These are phyloP conservation scores for Pezicula carpinea DNA, from an alignment of 2,329 filamentous ascomycete species.

Conservation along the genomic window DNA sequence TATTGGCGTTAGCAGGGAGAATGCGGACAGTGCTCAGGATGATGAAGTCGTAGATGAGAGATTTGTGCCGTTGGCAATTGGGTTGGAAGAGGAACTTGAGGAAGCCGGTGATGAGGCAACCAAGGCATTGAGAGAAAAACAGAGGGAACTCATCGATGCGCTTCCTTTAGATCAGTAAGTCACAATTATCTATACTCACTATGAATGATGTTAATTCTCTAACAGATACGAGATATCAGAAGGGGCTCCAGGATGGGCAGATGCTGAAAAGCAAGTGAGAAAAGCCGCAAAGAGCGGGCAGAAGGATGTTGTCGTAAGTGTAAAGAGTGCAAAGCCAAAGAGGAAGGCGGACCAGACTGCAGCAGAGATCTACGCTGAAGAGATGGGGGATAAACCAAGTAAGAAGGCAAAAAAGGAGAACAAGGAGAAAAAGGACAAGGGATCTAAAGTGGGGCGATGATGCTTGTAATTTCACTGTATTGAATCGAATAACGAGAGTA, in stretches of 20 bases:
- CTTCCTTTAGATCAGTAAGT: conserved; percentile 81
- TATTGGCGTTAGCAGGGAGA: conserved; percentile 53
- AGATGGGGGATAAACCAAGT: conserved; percentile 46
- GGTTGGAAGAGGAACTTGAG: conserved; percentile 76
- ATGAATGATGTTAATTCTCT: conserved; percentile 15
- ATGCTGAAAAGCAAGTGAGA: conserved; percentile 71
- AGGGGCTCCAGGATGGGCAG: conserved; percentile 57
- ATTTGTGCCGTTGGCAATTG: conserved; percentile 66
- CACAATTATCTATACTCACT: conserved; percentile 2
- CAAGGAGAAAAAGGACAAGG: conserved; percentile 4
- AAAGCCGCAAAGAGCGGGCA: conserved; percentile 50
- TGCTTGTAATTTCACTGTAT: conserved; percentile 2
- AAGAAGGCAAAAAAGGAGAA: conserved; percentile 49
- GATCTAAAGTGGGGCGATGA: conserved; percentile 20
- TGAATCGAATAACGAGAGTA: not conserved
- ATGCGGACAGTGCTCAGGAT: conserved; percentile 62
- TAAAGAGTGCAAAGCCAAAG: conserved; percentile 75
- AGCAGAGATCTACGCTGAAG: conserved; percentile 58
- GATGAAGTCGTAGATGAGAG: conserved; percentile 61
- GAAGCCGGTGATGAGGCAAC: conserved; percentile 77
- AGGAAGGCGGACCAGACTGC: conserved; percentile 62
- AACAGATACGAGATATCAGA: conserved; percentile 61
- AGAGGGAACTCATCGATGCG: conserved; percentile 84
- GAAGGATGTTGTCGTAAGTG: conserved; percentile 64
- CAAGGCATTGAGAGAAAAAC: conserved; percentile 68